phyloP scores from a whole-genome alignment of 1,284 basidiomycete species.

The Moesziomyces globuligerus region DNA sequence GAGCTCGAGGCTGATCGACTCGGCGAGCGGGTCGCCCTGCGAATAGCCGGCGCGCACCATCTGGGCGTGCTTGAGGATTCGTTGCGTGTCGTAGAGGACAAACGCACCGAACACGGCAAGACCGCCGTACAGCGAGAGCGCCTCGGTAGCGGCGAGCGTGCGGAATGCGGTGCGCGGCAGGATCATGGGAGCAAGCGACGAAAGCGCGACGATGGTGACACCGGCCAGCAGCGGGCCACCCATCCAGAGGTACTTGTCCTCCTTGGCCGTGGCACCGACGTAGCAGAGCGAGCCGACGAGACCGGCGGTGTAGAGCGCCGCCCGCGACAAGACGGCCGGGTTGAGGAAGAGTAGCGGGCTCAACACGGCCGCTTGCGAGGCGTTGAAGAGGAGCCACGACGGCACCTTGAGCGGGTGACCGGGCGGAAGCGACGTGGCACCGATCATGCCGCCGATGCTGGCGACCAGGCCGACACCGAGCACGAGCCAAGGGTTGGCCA shows the following conservation, averaged over 20 bases:
- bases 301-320: slow-evolving; percentile 86
- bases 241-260: slow-evolving; percentile 84
- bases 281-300: slow-evolving; percentile 83
- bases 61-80: slow-evolving; percentile 81
- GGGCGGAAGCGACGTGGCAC: slow-evolving; percentile 63
- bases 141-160: slow-evolving; percentile 79
- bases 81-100: slow-evolving; percentile 85
- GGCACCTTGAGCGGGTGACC: slow-evolving; percentile 66
- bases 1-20: slow-evolving; percentile 79
- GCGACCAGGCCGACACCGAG: slow-evolving; percentile 79
- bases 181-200: slow-evolving; percentile 84
- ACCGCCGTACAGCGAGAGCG: slow-evolving; percentile 80
- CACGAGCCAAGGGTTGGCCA: slow-evolving; percentile 84
- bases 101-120: slow-evolving; percentile 87
- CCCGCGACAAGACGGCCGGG: slow-evolving; percentile 86
- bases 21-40: slow-evolving; percentile 79
- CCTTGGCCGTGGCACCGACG: slow-evolving; percentile 86
- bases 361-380: slow-evolving; percentile 81
- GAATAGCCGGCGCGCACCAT: slow-evolving; percentile 77
- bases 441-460: slow-evolving; percentile 68
- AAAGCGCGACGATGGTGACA: slow-evolving; percentile 85
- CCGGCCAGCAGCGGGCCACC: slow-evolving; percentile 75
- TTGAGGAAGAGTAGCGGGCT: slow-evolving; percentile 79
- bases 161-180: slow-evolving; percentile 81
- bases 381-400: slow-evolving; percentile 76